A percentile compares a stretch with the other conserved stretches of the same genome.
Evolutionary conservation across 345 rosid genomes (phyloP).

Genomic region (Xanthoceras sorbifolium): DNA sequence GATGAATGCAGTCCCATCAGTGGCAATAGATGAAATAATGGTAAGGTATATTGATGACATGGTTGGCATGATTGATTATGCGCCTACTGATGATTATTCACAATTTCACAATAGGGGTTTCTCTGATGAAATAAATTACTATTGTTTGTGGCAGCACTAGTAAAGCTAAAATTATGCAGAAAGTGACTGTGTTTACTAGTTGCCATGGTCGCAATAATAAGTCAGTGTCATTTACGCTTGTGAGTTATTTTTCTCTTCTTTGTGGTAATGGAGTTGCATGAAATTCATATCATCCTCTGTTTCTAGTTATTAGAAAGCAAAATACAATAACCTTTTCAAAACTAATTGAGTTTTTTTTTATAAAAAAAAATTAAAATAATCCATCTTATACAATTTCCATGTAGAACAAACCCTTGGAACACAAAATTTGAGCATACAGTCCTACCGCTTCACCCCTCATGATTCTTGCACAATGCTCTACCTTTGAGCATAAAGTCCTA

Average conservation of each 20-base stretch:
- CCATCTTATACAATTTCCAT: neutral
- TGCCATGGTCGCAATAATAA: neutral
- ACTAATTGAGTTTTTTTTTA: neutral
- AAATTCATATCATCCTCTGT: neutral
- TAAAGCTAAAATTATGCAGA: neutral
- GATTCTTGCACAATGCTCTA: neutral
- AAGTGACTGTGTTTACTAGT: neutral
- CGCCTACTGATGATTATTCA: neutral
- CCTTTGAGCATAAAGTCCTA: neutral
- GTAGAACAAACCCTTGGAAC: neutral
- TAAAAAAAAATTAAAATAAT: neutral
- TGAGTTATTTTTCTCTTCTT: neutral
- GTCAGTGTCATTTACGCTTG: neutral
- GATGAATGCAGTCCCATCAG: neutral
- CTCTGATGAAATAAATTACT: constrained; percentile 25
- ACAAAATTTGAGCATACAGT: neutral
- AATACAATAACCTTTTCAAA: neutral
- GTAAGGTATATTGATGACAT: constrained; percentile 26
- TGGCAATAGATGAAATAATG: constrained; percentile 5
- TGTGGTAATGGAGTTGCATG: neutral
- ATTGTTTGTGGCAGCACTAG: constrained; percentile 28
- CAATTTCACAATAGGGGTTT: neutral
- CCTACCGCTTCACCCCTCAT: neutral
- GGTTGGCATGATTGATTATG: constrained; percentile 18
- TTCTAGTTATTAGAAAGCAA: neutral